Evolutionary conservation across 2,329 filamentous ascomycete species (phyloP), one percentile per base, ranked within the genome.

Genomic region (Clonostachys rhizophaga): DNA sequence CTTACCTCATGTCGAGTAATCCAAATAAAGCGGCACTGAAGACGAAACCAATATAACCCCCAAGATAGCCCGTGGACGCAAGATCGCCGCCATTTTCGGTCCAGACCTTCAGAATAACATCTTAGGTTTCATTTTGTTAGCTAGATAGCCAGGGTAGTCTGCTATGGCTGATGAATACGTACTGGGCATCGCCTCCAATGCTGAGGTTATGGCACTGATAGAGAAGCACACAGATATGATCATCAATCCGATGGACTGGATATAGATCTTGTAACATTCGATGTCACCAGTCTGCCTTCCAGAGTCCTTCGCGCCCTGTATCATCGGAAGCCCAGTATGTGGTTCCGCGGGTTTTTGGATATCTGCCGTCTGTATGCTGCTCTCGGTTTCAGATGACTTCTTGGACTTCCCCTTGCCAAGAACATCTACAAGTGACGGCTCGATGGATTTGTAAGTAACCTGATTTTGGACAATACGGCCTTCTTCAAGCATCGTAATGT

Each of bases 391-490:
- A 30, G 24, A 30, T 30, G 24, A 30, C 9, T 30, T 30, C 24
- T 30, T 30, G 24, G 24, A 30, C 9, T 30, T 30, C 2, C 24
- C 14, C 16, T 45, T 30, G 13, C 14, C 49, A 7, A 54, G n/a
- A 5, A 51, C 47, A 10, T 53, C 53, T 59, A 16, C 72, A 52
- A 0, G 62, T 64, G 0, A 74, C 59, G 11, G 62, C 63, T 16
- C 66, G 56, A 0, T 72, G 60, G 40, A 73, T 72, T 20, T 62
- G 64, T 14, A 64, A 58, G 37, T 66, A 0, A 65, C 65, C 34
- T 78, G 67, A 34, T 79, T 73, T 1, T 69, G 56, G 2, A 78
- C 50, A 0, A 53, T 52, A 13, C 41, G 40, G 7, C 52, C 52
- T 1, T 56, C 47, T 7, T 58, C 51, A 5, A 63, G 40, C 40